Evolutionary conservation across 805 yeast species (phyloP).

Genomic region (Wickerhamomyces alni): DNA sequence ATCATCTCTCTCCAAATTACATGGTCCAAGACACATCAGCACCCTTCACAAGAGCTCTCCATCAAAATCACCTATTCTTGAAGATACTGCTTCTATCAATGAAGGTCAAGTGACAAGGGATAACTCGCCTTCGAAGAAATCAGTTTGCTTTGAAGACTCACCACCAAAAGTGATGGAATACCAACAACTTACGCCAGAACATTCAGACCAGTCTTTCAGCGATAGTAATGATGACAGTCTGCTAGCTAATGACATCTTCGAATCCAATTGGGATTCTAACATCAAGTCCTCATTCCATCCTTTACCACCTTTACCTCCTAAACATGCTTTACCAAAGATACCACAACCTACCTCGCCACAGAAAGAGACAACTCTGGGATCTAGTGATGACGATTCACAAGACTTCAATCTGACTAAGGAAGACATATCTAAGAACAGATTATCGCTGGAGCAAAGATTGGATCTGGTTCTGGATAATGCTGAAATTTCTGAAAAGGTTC

Average conservation of each 20-base stretch:
- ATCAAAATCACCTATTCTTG: slow-evolving; percentile 10
- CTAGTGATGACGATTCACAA: slow-evolving; percentile 21
- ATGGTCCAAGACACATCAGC: slow-evolving; percentile 26
- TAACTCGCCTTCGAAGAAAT: slow-evolving; percentile 29
- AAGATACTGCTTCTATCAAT: slow-evolving; percentile 8
- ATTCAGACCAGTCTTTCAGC: slow-evolving; percentile 16
- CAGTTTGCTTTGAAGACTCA: slow-evolving; percentile 32
- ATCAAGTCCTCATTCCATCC: slow-evolving; percentile 22
- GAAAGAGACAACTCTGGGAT: slow-evolving; percentile 20
- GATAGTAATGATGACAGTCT: slow-evolving; percentile 15
- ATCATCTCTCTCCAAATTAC: slow-evolving; percentile 20
- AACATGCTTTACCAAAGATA: slow-evolving; percentile 16
- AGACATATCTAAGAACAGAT: slow-evolving; percentile 20
- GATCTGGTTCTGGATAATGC: slow-evolving; percentile 32
- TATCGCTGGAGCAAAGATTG: slow-evolving; percentile 38
- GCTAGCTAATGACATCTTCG: slow-evolving; percentile 11
- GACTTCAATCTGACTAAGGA: slow-evolving; percentile 24
- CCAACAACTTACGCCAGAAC: slow-evolving; percentile 22
- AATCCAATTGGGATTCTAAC: slow-evolving; percentile 23
- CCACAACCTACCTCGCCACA: slow-evolving; percentile 14
- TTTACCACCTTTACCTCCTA: slow-evolving; percentile 32
- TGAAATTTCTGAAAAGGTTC: slow-evolving; percentile 18
- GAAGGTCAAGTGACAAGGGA: slow-evolving; percentile 13
- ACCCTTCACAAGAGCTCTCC: slow-evolving; percentile 18
- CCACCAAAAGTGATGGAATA: slow-evolving; percentile 34